Percentiles rank a stretch among this genome's conserved stretches.
These are phyloP conservation scores for Brassica napus DNA, from an alignment of 345 rosid species.

Conservation along the genomic window Da-Ae NC_063437.1:3744001-3744500, in stretches of 20 bases:
- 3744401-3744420: slow-evolving; percentile 97
- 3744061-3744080: slow-evolving; percentile 74
- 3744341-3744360: slow-evolving; percentile 92
- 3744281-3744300: slow-evolving; percentile 66
- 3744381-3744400: slow-evolving; percentile 77
- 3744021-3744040: slow-evolving; percentile 75
- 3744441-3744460: slow-evolving; percentile 79
- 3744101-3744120: slow-evolving; percentile 85
- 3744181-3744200: slow-evolving; percentile 70
- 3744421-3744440: slow-evolving; percentile 82
- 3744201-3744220: slow-evolving; percentile 70
- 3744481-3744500: slow-evolving; percentile 58
- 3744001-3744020: slow-evolving; percentile 89
- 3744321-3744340: slow-evolving; percentile 93
- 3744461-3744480: slow-evolving; percentile 53
- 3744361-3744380: slow-evolving; percentile 73
- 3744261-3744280: slow-evolving; percentile 48
- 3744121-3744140: slow-evolving; percentile 89
- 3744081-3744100: slow-evolving; percentile 74
- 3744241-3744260: slow-evolving; percentile 51
- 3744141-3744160: slow-evolving; percentile 66
- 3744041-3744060: slow-evolving; percentile 46
- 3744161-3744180: slow-evolving; percentile 69
- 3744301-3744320: slow-evolving; percentile 90
- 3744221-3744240: slow-evolving; percentile 65